Conservation (phyloP, 225 moss, liverwort and hornwort genomes). For the Climacium dendroides region DNA sequence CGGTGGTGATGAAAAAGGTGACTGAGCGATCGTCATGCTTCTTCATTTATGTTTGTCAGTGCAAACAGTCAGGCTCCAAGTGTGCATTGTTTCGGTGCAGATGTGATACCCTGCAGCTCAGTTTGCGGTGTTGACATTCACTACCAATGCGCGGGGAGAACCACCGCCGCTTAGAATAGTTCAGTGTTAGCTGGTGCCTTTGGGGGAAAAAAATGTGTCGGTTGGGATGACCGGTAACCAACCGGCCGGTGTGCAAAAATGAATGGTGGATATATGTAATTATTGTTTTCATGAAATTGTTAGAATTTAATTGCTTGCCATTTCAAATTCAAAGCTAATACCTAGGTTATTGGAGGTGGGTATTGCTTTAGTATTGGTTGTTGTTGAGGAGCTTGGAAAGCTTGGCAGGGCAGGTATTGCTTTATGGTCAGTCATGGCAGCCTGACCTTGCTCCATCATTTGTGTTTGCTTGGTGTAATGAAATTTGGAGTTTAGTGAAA, state of each 20-base stretch:
- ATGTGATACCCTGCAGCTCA: neutral
- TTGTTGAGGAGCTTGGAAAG: too few species aligned
- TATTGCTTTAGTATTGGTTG: too few species aligned
- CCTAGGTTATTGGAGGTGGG: accelerated
- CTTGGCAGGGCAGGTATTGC: too few species aligned
- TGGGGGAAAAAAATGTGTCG: too few species aligned
- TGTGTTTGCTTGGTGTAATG: too few species aligned
- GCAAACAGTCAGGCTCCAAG: neutral
- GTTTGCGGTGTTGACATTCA: neutral
- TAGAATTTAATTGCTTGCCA: neutral
- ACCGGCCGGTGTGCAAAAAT: neutral
- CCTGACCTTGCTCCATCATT: accelerated
- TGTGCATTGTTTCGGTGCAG: neutral
- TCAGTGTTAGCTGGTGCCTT: neutral
- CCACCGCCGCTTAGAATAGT: neutral
- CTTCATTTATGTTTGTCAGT: neutral
- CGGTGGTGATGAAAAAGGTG: neutral
- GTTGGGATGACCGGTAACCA: too few species aligned
- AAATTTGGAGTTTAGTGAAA: too few species aligned
- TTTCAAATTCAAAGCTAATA: too few species aligned
- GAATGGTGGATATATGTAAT: neutral
- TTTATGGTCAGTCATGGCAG: too few species aligned
- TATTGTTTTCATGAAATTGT: neutral
- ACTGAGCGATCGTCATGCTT: neutral
- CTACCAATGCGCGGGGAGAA: neutral